These are phyloP conservation scores for Podaxis sp. DNA, from an alignment of 768 basidiomycete species.

Conservation along the genomic window DNA sequence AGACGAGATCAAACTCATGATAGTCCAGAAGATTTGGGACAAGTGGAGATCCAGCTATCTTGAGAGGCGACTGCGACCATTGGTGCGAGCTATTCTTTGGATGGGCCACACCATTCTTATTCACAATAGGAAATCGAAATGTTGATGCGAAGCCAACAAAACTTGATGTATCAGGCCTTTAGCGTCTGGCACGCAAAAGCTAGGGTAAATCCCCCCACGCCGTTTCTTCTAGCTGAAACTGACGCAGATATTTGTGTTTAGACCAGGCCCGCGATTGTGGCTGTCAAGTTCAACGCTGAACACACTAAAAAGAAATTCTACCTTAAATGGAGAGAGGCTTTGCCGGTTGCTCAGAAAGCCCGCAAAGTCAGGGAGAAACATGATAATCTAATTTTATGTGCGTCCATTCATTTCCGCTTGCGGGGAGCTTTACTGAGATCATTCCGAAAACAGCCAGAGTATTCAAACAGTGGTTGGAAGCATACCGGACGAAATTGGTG, in stretches of 20 bases:
- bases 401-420: neutral
- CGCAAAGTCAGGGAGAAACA: slow-evolving; percentile 55
- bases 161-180: slow-evolving; percentile 66
- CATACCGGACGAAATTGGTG: slow-evolving; percentile 67
- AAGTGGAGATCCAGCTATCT: slow-evolving; percentile 76
- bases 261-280: slow-evolving; percentile 71
- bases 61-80: slow-evolving; percentile 61
- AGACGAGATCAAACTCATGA: slow-evolving; percentile 54
- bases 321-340: slow-evolving; percentile 62
- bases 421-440: neutral
- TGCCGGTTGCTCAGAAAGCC: slow-evolving; percentile 68
- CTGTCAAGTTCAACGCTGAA: slow-evolving; percentile 58
- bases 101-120: slow-evolving; percentile 1
- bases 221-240: slow-evolving; percentile 9
- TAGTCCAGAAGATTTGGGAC: slow-evolving; percentile 66
- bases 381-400: slow-evolving; percentile 7
- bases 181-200: slow-evolving; percentile 76
- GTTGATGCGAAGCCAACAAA: slow-evolving; percentile 55
- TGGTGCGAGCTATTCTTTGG: slow-evolving; percentile 38
- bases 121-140: slow-evolving; percentile 56
- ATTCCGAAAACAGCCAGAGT: slow-evolving; percentile 40
- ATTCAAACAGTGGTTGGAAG: slow-evolving; percentile 68
- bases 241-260: slow-evolving; percentile 24
- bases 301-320: slow-evolving; percentile 62
- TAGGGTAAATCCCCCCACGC: slow-evolving; percentile 40